Evolutionary conservation across 2,329 filamentous ascomycete species (phyloP).

Genomic region (Chaetomiaceae sp.): DNA sequence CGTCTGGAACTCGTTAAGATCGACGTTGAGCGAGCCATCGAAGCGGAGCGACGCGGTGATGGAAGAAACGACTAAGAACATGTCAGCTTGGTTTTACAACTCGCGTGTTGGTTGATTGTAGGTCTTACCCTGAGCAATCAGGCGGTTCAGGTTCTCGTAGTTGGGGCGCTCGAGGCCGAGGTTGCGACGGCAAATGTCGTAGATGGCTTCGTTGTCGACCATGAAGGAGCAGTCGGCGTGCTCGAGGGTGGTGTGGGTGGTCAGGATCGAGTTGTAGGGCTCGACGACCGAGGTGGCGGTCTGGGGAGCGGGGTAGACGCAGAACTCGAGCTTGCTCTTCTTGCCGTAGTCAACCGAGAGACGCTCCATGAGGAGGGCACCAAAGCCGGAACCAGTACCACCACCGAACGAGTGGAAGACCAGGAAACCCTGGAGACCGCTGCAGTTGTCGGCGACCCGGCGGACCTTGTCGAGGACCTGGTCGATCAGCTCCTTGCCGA

Average conservation of each 20-base stretch:
- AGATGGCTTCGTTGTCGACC: conserved; percentile 99
- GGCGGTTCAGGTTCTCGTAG: conserved; percentile 97
- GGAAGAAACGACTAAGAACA: conserved; percentile 76
- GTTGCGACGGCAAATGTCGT: conserved; percentile 98
- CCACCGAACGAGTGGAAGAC: conserved; percentile 99
- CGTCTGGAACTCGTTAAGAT: conserved; percentile 99
- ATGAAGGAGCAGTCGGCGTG: conserved; percentile 99
- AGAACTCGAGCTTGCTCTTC: conserved; percentile 99
- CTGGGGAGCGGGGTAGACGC: conserved; percentile 96
- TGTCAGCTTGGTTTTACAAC: conserved; percentile 27
- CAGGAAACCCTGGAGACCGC: conserved; percentile 96
- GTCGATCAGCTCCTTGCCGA: conserved; percentile 99
- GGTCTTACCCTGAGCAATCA: conserved; percentile 83
- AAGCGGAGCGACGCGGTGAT: conserved; percentile 98
- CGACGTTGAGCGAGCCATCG: conserved; percentile 97
- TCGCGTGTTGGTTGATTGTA: too few relatives aligned
- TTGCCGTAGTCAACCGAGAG: conserved; percentile 99
- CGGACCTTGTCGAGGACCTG: conserved; percentile 96
- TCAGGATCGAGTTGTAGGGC: conserved; percentile 99
- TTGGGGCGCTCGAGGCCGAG: conserved; percentile 94
- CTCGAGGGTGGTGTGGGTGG: conserved; percentile 97
- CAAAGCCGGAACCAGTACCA: conserved; percentile 97
- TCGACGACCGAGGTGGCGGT: conserved; percentile 96
- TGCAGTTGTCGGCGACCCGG: conserved; percentile 95
- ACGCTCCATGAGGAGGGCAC: conserved; percentile 97